A percentile compares a stretch with the other conserved stretches of the same genome.
phyloP scores from a whole-genome alignment of 768 basidiomycete genomes.

The Tricholoma bakamatsutake region DNA sequence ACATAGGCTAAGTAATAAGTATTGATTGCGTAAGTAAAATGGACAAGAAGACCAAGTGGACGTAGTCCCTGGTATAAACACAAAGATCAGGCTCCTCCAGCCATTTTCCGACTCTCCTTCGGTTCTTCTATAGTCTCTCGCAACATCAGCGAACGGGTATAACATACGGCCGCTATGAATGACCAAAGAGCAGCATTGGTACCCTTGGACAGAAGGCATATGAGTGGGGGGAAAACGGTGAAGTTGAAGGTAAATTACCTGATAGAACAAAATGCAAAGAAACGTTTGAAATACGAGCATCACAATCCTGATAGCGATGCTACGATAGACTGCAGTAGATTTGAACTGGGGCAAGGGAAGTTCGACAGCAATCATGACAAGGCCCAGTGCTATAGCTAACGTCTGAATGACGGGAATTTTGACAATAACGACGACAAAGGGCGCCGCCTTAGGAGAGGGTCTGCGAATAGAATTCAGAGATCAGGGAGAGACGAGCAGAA shows the following conservation, averaged over 20 bases:
- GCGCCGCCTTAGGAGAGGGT: slow-evolving; percentile 48
- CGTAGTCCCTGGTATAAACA: slow-evolving; percentile 17
- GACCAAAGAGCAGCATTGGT: slow-evolving; percentile 82
- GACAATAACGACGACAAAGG: slow-evolving; percentile 75
- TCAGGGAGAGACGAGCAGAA: not conserved
- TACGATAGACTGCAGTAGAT: slow-evolving; percentile 55
- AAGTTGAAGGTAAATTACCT: slow-evolving; percentile 38
- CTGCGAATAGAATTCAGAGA: slow-evolving; percentile 26
- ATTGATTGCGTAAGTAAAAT: not conserved
- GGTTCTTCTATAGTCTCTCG: slow-evolving; percentile 69
- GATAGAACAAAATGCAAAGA: slow-evolving; percentile 67
- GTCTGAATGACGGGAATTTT: slow-evolving; percentile 72
- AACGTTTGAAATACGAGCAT: slow-evolving; percentile 59
- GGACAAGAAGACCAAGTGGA: slow-evolving; percentile 18
- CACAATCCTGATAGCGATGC: slow-evolving; percentile 54
- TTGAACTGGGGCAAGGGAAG: slow-evolving; percentile 60
- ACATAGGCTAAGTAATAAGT: too few relatives aligned
- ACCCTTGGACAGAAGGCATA: slow-evolving; percentile 42
- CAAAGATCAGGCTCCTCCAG: slow-evolving; percentile 44
- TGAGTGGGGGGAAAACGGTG: slow-evolving; percentile 2
- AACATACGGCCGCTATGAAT: slow-evolving; percentile 62
- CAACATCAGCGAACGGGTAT: slow-evolving; percentile 54
- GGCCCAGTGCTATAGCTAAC: slow-evolving; percentile 53
- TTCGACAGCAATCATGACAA: slow-evolving; percentile 62
- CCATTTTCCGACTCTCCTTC: slow-evolving; percentile 56